Evolutionary conservation across 2,329 filamentous ascomycete species (phyloP), one percentile per base, ranked within the genome.

Genomic region (Huntiella savannae): DNA sequence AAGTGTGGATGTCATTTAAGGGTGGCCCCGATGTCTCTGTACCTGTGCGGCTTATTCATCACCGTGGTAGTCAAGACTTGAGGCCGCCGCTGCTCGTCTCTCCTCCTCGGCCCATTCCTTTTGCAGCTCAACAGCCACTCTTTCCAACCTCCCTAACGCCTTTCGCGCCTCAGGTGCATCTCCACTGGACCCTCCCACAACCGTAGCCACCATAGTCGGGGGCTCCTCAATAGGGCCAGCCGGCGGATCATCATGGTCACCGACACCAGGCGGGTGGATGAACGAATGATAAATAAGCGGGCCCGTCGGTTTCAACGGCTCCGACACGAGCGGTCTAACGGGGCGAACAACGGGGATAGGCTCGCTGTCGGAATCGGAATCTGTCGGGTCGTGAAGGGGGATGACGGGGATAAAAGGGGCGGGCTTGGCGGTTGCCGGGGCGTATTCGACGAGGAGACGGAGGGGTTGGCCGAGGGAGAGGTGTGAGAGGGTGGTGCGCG

Each of bases 391-490:
- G 12, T 15, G 17, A 11, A 16, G 19, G 13, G 22, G 8, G 22
- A 28, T 7, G 6, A 28, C 38, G 10, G 45, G 13, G 19, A 34
- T 28, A 4, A 40, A 38, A 15, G 19, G 16, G 10, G 44, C 7
- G 17, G 37, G 19, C 4, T 15, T 40, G 13, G 37, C 12, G 35
- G 38, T 33, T 35, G 44, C 34, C 6, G 42, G 22, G n/a, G 44
- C 40, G 42, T 45, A 50, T 55, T 77, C 73, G 55, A 77, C 66
- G 58, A 77, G 69, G 51, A 77, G 65, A 56, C 73, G 69, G 54
- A 70, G 63, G 2, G 72, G 69, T 5, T 56, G 54, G 52, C 73
- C 73, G 38, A 74, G 63, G 40, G 64, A 66, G 5, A 76, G 63
- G 43, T 72, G 68, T 33, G 61, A 60, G 4, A 70, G 68, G 42